Evolutionary conservation across 2,329 filamentous ascomycete genomes (phyloP).

Genomic region (Colletotrichum viniferum): DNA sequence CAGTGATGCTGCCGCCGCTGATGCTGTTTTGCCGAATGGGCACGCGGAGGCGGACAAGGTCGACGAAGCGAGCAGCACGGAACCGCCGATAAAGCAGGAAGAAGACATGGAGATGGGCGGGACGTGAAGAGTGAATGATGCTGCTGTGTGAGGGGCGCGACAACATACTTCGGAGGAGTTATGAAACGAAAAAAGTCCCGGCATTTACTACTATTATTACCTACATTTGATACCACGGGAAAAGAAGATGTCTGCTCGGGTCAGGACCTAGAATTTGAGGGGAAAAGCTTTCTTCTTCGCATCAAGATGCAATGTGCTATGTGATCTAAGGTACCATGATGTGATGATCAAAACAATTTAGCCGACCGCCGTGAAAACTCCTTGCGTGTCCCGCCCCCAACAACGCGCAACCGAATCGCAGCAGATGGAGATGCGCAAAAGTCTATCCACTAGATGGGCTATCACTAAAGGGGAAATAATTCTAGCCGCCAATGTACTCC

Average conservation of each 20-base stretch:
- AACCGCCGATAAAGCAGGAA: constrained; percentile 23
- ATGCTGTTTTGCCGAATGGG: not conserved
- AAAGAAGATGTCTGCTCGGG: not conserved
- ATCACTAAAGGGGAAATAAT: not conserved
- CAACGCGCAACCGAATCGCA: not conserved
- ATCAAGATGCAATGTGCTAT: not conserved
- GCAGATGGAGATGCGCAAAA: not conserved
- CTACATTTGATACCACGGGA: not conserved
- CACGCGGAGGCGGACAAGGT: not conserved
- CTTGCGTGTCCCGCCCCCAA: not conserved
- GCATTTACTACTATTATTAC: not conserved
- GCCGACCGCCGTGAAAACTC: not conserved
- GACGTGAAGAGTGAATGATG: not conserved
- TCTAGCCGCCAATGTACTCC: not conserved
- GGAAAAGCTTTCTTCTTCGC: not conserved
- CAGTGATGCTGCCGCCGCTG: not conserved
- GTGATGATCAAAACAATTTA: not conserved
- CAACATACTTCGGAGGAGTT: not conserved
- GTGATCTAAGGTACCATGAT: not conserved
- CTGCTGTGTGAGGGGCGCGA: not conserved
- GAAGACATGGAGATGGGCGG: constrained; percentile 18
- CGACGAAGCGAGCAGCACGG: not conserved
- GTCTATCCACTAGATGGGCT: not conserved
- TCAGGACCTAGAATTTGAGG: not conserved
- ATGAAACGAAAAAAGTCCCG: no score